Base-by-base conservation (phyloP, 257 asterid genomes). In the Coffea eugenioides region DNA sequence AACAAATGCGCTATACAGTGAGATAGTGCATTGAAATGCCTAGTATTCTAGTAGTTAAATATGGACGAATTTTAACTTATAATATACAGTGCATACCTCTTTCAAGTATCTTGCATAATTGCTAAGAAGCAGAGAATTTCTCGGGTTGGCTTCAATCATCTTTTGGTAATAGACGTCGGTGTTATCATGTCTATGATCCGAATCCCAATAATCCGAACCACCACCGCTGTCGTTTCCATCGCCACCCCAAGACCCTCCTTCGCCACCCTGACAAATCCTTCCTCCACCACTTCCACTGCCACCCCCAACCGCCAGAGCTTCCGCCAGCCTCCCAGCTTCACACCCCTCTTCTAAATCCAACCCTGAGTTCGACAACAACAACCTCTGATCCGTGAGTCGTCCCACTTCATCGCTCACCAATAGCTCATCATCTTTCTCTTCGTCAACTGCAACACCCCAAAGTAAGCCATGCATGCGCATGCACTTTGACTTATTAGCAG, bases 51-150 rank as follows among this genome's bases (percentile, higher is more conserved):
- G 43, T 39, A 39, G 43, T 39, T 39, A 39, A 2, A 39, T 39
- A 4, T 39, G 43, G 0, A 39, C 5, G 43, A 39, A 39, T 39
- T 39, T 39, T 2, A 39, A 39, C 43, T 31, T 31, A 39, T 39
- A 39, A 4, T 39, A 39, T 39, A 27, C 27, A 39, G 4, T 39
- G 2, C 13, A 69, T 81, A 88, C 93, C 93, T 90, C 92, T 87
- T 86, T 86, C 77, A 90, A 84, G 69, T 79, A 90, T 82, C 76
- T 90, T 14, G 95, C 95, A 72, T 90, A 90, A 43, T 90, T 90
- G 82, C 87, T 79, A 5, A 90, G 84, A 27, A 90, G 79, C 80
- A 90, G 74, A 1, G 91, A 39, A 72, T 89, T 87, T 3, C 69
- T 77, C 6, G 95, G 95, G 69, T 87, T 56, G 20, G 91, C 88